Evolutionary conservation across 176 grass and related monocot species (phyloP).

Genomic region (Cymbopogon citratus): DNA sequence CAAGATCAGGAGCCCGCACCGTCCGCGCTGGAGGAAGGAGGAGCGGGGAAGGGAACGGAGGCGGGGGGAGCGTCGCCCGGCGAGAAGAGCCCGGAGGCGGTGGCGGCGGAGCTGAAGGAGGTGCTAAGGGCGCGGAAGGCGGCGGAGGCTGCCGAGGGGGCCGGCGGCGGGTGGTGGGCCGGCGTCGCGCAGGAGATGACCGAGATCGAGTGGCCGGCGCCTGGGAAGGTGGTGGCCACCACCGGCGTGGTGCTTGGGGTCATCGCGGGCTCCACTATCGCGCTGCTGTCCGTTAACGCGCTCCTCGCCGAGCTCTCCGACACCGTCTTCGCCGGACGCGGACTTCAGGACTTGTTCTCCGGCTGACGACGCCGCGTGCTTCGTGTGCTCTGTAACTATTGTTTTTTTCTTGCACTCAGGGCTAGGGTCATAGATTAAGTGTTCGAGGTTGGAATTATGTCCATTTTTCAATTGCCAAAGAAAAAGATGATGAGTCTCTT

Average conservation of each 20-base stretch:
- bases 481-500: neutral
- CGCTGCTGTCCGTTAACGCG: slow-evolving; percentile 80
- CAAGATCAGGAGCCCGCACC: slow-evolving; percentile 21
- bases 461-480: neutral
- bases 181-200: slow-evolving; percentile 67
- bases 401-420: neutral
- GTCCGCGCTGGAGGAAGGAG: neutral
- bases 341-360: slow-evolving; percentile 85
- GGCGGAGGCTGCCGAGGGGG: slow-evolving; percentile 23
- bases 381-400: neutral
- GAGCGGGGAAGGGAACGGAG: neutral
- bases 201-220: slow-evolving; percentile 77
- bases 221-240: slow-evolving; percentile 79
- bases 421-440: neutral
- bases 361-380: slow-evolving; percentile 6
- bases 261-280: slow-evolving; percentile 73
- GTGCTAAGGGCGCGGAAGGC: slow-evolving; percentile 60
- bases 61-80: neutral
- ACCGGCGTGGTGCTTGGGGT: slow-evolving; percentile 88
- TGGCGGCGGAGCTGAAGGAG: slow-evolving; percentile 86
- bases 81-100: slow-evolving; percentile 33
- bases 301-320: slow-evolving; percentile 84
- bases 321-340: slow-evolving; percentile 62
- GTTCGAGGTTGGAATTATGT: neutral
- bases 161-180: slow-evolving; percentile 31